These are phyloP conservation scores for Mucor velutinosus DNA, from an alignment of 371 early-diverging fungal species.

Conservation along the genomic window DNA sequence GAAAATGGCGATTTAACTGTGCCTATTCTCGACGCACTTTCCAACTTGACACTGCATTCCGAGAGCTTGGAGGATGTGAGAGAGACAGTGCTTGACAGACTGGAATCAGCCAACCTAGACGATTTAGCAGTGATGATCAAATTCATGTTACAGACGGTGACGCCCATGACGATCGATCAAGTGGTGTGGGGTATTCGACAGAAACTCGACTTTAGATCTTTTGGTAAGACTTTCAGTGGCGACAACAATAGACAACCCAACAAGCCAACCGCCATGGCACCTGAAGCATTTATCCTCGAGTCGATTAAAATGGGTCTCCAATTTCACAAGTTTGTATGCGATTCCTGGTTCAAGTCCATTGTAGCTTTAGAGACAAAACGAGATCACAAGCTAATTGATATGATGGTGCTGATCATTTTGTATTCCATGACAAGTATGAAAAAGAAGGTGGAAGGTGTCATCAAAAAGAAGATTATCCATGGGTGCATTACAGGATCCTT, in stretches of 20 bases:
- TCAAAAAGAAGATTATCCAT: conserved; percentile 60
- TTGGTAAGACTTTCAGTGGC: conserved; percentile 29
- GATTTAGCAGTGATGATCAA: conserved; percentile 74
- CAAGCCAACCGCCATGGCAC: conserved; percentile 32
- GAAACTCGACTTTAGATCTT: conserved; percentile 60
- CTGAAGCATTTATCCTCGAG: conserved; percentile 69
- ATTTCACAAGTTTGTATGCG: conserved; percentile 71
- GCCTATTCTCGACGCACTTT: conserved; percentile 75
- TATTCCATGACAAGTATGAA: conserved; percentile 67
- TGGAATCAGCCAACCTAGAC: conserved; percentile 70
- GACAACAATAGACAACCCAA: neutral
- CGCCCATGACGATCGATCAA: conserved; percentile 42
- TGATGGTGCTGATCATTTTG: conserved; percentile 68
- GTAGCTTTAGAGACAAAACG: conserved; percentile 44
- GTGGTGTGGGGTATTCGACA: conserved; percentile 55
- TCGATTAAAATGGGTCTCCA: conserved; percentile 69
- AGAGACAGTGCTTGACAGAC: conserved; percentile 60
- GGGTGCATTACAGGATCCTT: conserved; percentile 52
- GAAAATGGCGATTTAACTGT: conserved; percentile 65
- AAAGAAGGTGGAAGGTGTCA: conserved; percentile 63
- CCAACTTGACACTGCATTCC: conserved; percentile 65
- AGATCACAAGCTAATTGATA: conserved; percentile 60
- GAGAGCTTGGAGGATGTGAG: conserved; percentile 59
- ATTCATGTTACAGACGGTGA: conserved; percentile 71
- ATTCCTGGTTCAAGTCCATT: conserved; percentile 72